Percentiles rank a stretch among this genome's conserved stretches.
Evolutionary conservation across 352 stramenopile genomes (phyloP).

Genomic region (Pythium oligandrum): DNA sequence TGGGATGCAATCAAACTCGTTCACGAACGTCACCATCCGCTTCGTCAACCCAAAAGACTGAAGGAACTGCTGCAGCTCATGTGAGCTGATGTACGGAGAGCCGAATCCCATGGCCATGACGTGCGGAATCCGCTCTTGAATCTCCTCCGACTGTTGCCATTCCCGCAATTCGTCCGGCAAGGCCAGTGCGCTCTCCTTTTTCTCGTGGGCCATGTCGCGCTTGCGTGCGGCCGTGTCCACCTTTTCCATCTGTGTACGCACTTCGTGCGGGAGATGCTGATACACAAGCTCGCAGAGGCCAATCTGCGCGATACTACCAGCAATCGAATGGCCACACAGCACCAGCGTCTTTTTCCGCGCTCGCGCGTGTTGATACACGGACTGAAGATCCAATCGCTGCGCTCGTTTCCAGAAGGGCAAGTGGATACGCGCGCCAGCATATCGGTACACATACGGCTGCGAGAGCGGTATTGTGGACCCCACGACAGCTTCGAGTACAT

Average conservation of each 20-base stretch:
- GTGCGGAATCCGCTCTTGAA: slow-evolving; percentile 31
- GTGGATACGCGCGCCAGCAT: slow-evolving; percentile 71
- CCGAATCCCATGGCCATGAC: slow-evolving; percentile 77
- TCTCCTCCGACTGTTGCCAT: slow-evolving; percentile 13
- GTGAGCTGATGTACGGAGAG: slow-evolving; percentile 62
- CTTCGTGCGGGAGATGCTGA: slow-evolving; percentile 44
- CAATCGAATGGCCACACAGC: slow-evolving; percentile 80
- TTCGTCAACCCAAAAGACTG: slow-evolving; percentile 39
- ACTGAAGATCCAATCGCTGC: slow-evolving; percentile 48
- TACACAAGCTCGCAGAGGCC: slow-evolving; percentile 73
- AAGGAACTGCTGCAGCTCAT: slow-evolving; percentile 40
- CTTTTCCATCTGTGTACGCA: slow-evolving; percentile 53
- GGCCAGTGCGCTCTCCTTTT: slow-evolving; percentile 6
- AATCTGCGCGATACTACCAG: slow-evolving; percentile 77
- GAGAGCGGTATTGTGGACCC: slow-evolving; percentile 60
- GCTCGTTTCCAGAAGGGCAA: slow-evolving; percentile 72
- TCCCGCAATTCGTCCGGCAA: slow-evolving; percentile 12
- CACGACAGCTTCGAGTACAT: slow-evolving; percentile 66
- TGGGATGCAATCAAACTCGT: slow-evolving; percentile 85
- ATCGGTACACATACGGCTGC: slow-evolving; percentile 64
- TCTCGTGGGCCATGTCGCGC: slow-evolving; percentile 13
- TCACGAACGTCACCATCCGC: slow-evolving; percentile 73
- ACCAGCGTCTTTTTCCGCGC: slow-evolving; percentile 57
- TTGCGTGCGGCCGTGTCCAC: slow-evolving; percentile 47
- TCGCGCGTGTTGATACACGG: slow-evolving; percentile 40